Conservation (phyloP, 371 early-diverging fungal genomes). For the Mucor irregularis region DNA sequence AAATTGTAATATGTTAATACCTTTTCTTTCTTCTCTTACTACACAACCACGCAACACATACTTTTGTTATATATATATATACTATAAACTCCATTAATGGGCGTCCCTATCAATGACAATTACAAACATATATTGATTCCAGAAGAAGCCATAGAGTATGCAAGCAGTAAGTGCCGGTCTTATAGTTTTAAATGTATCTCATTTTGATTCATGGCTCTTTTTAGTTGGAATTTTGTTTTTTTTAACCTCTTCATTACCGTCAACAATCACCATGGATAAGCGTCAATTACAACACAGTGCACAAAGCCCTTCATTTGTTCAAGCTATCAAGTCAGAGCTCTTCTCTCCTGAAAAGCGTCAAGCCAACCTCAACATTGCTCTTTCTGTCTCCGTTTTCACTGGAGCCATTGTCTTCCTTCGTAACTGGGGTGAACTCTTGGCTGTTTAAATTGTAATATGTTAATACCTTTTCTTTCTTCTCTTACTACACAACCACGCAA, state of each 20-base stretch:
- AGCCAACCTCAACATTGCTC: constrained; percentile 62
- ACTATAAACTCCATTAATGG: too few species aligned
- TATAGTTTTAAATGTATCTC: too few species aligned
- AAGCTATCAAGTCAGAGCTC: constrained; percentile 48
- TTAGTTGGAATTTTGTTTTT: too few species aligned
- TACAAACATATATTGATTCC: too few species aligned
- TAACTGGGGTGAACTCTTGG: constrained; percentile 66
- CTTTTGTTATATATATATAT: too few species aligned
- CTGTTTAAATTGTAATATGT: constrained; percentile 45
- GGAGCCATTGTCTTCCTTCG: constrained; percentile 66
- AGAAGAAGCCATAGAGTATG: too few species aligned
- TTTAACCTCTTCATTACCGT: too few species aligned
- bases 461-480: not conserved
- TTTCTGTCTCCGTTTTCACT: constrained; percentile 64
- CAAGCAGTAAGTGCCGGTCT: too few species aligned
- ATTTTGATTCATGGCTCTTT: too few species aligned
- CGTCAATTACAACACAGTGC: constrained; percentile 37
- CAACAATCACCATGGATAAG: constrained; percentile 32
- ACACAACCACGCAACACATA: too few species aligned
- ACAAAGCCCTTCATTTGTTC: constrained; percentile 32
- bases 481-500: too few species aligned
- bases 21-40: not conserved
- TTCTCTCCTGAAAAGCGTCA: constrained; percentile 55
- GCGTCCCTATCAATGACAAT: too few species aligned
- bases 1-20: constrained; percentile 23